Evolutionary conservation across 495 filamentous ascomycete species (phyloP), one percentile per base, ranked within the genome.

Genomic region (Penicillium paradoxum): DNA sequence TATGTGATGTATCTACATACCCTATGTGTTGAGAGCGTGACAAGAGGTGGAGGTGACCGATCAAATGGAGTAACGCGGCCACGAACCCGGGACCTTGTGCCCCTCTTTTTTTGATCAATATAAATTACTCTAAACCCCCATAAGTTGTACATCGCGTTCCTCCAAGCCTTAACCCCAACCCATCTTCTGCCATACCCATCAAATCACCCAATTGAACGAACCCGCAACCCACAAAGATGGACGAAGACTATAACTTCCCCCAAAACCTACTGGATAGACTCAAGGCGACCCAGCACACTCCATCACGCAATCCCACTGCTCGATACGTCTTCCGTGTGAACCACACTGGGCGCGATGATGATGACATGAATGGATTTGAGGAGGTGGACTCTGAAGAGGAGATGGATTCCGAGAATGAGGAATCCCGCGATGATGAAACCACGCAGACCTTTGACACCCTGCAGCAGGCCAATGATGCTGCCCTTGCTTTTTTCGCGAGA

Each of bases 251-350:
- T 24, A 15, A 55, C 7, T 55, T 19, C n/a, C 53, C 53, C 17
- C 53, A 50, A 24, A n/a, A 39, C 7, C 34, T 56, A 13, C 54
- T 56, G 5, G 25, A 56, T 14, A 24, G 38, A 36, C 25, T 51
- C 11, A 41, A 33, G 1, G 42, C 34, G 14, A 42, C 47, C 14
- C 6, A 46, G 18, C 32, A 43, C 18, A 17, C 14, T 21, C 42
- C 40, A 6, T 15, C n/a, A 11, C 49, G 39, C 14, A 32, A 34
- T 5, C 22, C 19, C 32, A 30, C 11, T 4, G 22, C 40, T 15
- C 21, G 42, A n/a, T 44, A 30, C 19, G 32, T 48, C 14, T 37
- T 25, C 32, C 10, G 2, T 7, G n/a, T 34, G 17, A 15, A 7
- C 11, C 32, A 33, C 19, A 6, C 1, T 8, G 24, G 7, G 10